These are phyloP conservation scores for Ceratopteris richardii DNA, from an alignment of 75 land plant species.

Conservation along the genomic window DNA sequence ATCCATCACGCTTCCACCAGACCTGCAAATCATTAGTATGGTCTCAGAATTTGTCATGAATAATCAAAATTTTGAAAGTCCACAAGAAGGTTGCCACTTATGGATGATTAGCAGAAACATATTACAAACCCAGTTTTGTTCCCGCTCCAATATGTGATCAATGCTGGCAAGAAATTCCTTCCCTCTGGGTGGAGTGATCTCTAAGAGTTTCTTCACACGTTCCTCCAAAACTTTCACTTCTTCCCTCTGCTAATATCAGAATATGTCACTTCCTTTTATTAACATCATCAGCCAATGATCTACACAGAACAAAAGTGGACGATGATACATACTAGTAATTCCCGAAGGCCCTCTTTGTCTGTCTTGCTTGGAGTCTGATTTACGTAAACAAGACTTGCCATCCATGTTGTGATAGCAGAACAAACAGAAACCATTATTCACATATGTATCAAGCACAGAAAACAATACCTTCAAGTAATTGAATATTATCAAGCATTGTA, in stretches of 20 bases:
- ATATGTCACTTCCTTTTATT: too few relatives aligned
- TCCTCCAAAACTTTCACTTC: conserved; percentile 82
- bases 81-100: too few relatives aligned
- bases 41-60: too few relatives aligned
- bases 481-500: conserved; percentile 93
- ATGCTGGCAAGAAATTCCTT: conserved; percentile 80
- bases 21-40: conserved; percentile 33
- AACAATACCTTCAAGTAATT: conserved; percentile 76
- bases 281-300: background rate
- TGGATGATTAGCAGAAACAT: too few relatives aligned
- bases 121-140: conserved; percentile 75
- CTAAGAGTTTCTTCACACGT: conserved; percentile 84
- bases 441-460: too few relatives aligned
- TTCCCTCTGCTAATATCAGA: conserved; percentile 47
- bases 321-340: conserved; percentile 8
- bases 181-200: conserved; percentile 83
- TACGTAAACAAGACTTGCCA: too few relatives aligned
- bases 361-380: conserved; percentile 35
- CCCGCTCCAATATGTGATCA: conserved; percentile 92
- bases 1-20: conserved; percentile 99
- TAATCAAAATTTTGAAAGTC: too few relatives aligned
- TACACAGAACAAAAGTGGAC: background rate
- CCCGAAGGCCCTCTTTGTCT: conserved; percentile 30
- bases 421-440: too few relatives aligned
- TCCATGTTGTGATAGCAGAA: too few relatives aligned